Conservation (phyloP, 2,329 filamentous ascomycete genomes). For the Colletotrichum gloeosporioides region DNA sequence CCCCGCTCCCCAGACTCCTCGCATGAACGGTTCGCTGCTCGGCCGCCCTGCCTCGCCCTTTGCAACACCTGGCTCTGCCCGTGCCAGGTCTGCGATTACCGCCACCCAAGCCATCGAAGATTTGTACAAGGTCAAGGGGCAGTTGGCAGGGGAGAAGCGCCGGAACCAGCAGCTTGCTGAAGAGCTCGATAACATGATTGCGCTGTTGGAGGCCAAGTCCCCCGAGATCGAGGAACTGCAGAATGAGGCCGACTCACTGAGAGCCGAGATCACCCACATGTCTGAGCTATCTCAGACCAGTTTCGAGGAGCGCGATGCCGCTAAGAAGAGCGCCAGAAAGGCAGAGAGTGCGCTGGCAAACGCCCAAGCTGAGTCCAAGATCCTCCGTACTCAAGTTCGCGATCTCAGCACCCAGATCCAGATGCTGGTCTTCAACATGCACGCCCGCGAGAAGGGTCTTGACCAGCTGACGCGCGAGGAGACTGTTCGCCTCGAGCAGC, state of each 20-base stretch:
- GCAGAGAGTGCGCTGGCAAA: conserved; percentile 74
- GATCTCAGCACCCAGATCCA: conserved; percentile 92
- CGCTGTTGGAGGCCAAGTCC: conserved; percentile 81
- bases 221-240: conserved; percentile 89
- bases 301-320: conserved; percentile 78
- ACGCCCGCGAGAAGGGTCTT: conserved; percentile 80
- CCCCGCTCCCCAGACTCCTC: conserved; percentile 62
- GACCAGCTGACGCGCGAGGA: conserved; percentile 76
- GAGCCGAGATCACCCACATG: conserved; percentile 82
- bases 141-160: conserved; percentile 76
- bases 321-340: conserved; percentile 79
- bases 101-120: conserved; percentile 70
- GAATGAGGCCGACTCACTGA: conserved; percentile 79
- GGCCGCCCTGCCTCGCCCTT: conserved; percentile 65
- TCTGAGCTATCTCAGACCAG: conserved; percentile 84
- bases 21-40: conserved; percentile 60
- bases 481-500: conserved; percentile 74
- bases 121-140: conserved; percentile 71
- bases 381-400: conserved; percentile 84
- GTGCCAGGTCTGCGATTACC: conserved; percentile 60
- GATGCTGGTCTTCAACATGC: conserved; percentile 85
- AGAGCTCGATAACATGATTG: conserved; percentile 85
- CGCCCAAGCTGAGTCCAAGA: conserved; percentile 72
- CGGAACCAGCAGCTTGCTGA: conserved; percentile 76
- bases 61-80: conserved; percentile 63